Base-by-base conservation (phyloP, 192 early-diverging fungal species). In the Podila epigama region DNA sequence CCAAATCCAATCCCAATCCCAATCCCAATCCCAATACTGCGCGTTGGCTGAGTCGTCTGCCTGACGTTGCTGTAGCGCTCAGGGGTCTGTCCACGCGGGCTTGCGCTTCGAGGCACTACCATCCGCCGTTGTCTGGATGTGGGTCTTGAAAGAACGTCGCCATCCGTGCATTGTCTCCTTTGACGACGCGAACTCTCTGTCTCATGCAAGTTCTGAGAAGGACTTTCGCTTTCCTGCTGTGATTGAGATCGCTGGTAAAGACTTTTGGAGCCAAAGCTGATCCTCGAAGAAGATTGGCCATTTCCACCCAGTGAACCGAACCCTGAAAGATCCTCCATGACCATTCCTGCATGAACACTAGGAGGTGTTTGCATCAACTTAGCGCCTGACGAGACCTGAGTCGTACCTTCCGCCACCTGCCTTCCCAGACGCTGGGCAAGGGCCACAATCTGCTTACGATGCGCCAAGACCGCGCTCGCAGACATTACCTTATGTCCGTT, bases 1-100 rank as follows among this genome's bases (percentile, higher is more conserved):
- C 44, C 44, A 37, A 61, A 58, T 33, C 63, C 69, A 31, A 70
- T 59, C 28, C 68, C 60, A 2, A 70, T 39, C 31, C 68, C 68
- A 25, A 41, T 16, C 33, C 62, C 48, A 28, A 69, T 16, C 32
- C 40, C 66, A 32, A 59, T 57, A 15, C 50, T 50, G 25, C 58
- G 11, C 2, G n/a, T n/a, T n/a, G n/a, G n/a, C n/a, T n/a, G n/a
- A n/a, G n/a, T n/a, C n/a, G n/a, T n/a, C n/a, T n/a, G n/a, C 53
- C 40, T 32, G 63, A 41, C 13, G 34, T 6, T 16, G 37, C 33
- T 15, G 22, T 25, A 31, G 25, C 39, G 20, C 52, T 25, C 5
- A 31, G 29, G 12, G 20, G 59, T 10, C 44, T 48, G 44, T 20
- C 44, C 44, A 2, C 44, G 44, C 25, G 44, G 44, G 44, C 44